These are phyloP conservation scores for Sporothrix mexicana DNA, from an alignment of 2,329 filamentous ascomycete species.

Conservation along the genomic window DNA sequence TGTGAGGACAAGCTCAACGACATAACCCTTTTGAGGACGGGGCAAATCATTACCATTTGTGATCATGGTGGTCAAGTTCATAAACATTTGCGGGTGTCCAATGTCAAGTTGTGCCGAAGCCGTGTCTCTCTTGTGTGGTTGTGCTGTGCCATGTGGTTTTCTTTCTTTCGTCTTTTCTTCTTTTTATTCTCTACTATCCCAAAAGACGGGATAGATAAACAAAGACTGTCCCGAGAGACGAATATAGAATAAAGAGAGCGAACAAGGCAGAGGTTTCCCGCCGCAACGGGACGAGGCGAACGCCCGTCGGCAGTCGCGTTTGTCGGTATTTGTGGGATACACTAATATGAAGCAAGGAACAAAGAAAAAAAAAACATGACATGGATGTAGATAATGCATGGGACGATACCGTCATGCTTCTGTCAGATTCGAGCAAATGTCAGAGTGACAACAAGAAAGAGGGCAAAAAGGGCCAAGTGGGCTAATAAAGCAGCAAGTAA, in stretches of 20 bases:
- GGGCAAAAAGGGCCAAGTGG: not conserved
- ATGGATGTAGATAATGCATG: not conserved
- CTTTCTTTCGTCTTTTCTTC: not conserved
- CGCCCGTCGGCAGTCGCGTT: constrained; percentile 4
- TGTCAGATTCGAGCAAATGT: not conserved
- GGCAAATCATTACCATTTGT: constrained; percentile 6
- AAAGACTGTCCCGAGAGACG: constrained; percentile 1
- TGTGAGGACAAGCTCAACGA: not conserved
- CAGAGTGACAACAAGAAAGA: no score
- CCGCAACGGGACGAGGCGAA: constrained; percentile 19
- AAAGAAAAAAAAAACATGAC: not conserved
- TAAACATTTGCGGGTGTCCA: not conserved
- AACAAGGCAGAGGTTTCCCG: not conserved
- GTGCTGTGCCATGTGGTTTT: not conserved
- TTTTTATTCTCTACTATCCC: not conserved
- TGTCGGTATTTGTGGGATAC: not conserved
- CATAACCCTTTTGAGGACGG: not conserved
- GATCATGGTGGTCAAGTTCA: not conserved
- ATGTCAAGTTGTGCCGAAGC: not conserved
- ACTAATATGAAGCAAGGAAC: not conserved
- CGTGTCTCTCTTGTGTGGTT: not conserved
- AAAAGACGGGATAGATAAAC: constrained; percentile 18
- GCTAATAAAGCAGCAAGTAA: not conserved
- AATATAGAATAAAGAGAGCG: not conserved
- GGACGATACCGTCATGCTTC: constrained; percentile 1